These are phyloP conservation scores for Ocimum tenuiflorum DNA, from an alignment of 257 asterid species.

Conservation along the genomic window DNA sequence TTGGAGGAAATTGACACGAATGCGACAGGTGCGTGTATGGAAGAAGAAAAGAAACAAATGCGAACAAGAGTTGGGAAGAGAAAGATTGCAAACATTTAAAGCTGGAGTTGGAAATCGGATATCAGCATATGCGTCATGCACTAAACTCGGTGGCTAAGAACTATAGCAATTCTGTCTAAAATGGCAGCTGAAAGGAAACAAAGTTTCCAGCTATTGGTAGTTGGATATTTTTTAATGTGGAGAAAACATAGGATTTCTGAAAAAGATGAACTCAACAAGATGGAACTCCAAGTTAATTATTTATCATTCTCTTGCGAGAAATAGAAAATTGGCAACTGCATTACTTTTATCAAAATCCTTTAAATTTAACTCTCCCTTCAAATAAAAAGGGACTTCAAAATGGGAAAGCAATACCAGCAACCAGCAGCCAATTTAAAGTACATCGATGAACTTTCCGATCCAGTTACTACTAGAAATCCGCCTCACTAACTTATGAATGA, in stretches of 20 bases:
- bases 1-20: conserved; percentile 27
- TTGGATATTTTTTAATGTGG: conserved; percentile 13
- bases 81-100: conserved; percentile 2
- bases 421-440: background rate
- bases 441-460: background rate
- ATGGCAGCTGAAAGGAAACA: conserved; percentile 19
- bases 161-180: background rate
- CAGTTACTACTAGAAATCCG: background rate
- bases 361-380: too few relatives aligned
- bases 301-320: background rate
- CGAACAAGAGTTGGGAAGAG: conserved; percentile 16
- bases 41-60: conserved; percentile 21
- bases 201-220: conserved; percentile 23
- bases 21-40: conserved; percentile 28
- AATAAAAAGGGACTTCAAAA: too few relatives aligned
- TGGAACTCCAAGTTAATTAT: background rate
- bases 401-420: conserved; percentile 3
- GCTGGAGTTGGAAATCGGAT: conserved; percentile 10
- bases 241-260: background rate
- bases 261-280: background rate
- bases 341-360: too few relatives aligned
- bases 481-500: conserved; percentile 1
- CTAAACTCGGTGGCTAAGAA: background rate
- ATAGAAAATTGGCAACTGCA: too few relatives aligned
- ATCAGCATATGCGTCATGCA: conserved; percentile 10